Evolutionary conservation across 257 asterid species (phyloP).

Genomic region (Nicotiana paniculata): DNA sequence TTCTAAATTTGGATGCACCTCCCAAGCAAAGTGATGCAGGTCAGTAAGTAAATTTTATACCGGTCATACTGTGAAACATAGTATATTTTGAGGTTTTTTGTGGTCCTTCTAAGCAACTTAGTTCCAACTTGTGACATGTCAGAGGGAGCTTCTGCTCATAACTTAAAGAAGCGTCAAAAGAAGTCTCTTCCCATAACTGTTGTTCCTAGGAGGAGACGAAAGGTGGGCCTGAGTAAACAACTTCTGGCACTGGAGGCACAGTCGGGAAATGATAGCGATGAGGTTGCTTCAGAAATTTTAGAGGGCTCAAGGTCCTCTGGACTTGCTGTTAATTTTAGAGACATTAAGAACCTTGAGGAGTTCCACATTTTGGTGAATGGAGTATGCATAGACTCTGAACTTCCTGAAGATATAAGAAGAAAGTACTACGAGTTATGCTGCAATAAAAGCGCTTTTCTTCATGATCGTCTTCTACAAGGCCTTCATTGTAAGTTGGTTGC

Average conservation of each 20-base stretch:
- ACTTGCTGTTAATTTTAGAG: constrained; percentile 33
- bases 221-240: constrained; percentile 19
- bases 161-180: constrained; percentile 35
- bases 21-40: constrained; percentile 16
- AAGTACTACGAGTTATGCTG: constrained; percentile 58
- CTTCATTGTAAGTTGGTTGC: constrained; percentile 54
- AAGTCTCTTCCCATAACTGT: constrained; percentile 49
- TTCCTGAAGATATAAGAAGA: constrained; percentile 39
- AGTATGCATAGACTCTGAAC: constrained; percentile 50
- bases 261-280: constrained; percentile 60
- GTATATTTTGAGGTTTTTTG: not conserved
- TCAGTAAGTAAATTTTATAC: not conserved
- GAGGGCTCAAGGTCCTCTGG: constrained; percentile 43
- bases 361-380: constrained; percentile 59
- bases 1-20: constrained; percentile 17
- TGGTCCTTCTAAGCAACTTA: not conserved
- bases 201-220: constrained; percentile 38
- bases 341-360: constrained; percentile 43
- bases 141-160: constrained; percentile 33
- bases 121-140: not conserved
- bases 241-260: constrained; percentile 37
- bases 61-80: not conserved
- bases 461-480: constrained; percentile 51
- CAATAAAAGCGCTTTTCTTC: constrained; percentile 47
- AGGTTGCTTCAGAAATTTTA: constrained; percentile 64